A percentile compares a stretch with the other conserved stretches of the same genome.
Conservation (phyloP, 1,139 yeast genomes). For the Blastobotrys capitulatus region DNA sequence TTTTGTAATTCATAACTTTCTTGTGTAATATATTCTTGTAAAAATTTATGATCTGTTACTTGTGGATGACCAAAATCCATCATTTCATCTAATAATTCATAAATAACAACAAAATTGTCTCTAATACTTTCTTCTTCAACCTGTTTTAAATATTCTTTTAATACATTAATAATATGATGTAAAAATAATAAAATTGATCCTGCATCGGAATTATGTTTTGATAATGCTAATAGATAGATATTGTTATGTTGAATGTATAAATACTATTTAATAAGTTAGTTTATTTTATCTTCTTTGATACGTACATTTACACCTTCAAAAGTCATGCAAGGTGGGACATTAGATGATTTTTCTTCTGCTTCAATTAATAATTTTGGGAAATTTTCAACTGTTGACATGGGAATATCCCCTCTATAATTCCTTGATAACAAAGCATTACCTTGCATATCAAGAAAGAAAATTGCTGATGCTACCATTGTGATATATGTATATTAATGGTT, state of each 20-base stretch:
- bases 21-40: slow-evolving; percentile 61
- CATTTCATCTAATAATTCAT: slow-evolving; percentile 92
- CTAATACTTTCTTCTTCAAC: slow-evolving; percentile 91
- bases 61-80: slow-evolving; percentile 97
- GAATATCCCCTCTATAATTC: slow-evolving; percentile 90
- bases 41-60: slow-evolving; percentile 85
- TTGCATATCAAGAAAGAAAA: slow-evolving; percentile 83
- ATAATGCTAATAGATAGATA: slow-evolving; percentile 75
- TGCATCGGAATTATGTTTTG: slow-evolving; percentile 71
- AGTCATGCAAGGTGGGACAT: slow-evolving; percentile 64
- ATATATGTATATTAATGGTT: too few relatives aligned
- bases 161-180: slow-evolving; percentile 59
- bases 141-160: slow-evolving; percentile 79
- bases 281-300: background rate
- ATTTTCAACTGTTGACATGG: slow-evolving; percentile 70
- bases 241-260: slow-evolving; percentile 79
- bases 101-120: slow-evolving; percentile 88
- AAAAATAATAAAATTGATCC: slow-evolving; percentile 75
- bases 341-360: slow-evolving; percentile 56
- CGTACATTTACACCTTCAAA: slow-evolving; percentile 60
- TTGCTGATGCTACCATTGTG: slow-evolving; percentile 73
- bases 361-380: slow-evolving; percentile 74
- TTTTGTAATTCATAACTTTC: slow-evolving; percentile 42
- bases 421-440: slow-evolving; percentile 86
- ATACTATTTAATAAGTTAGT: slow-evolving; percentile 37